phyloP scores from a whole-genome alignment of 495 filamentous ascomycete species.

The Trichodelitschia bisporula region DNA sequence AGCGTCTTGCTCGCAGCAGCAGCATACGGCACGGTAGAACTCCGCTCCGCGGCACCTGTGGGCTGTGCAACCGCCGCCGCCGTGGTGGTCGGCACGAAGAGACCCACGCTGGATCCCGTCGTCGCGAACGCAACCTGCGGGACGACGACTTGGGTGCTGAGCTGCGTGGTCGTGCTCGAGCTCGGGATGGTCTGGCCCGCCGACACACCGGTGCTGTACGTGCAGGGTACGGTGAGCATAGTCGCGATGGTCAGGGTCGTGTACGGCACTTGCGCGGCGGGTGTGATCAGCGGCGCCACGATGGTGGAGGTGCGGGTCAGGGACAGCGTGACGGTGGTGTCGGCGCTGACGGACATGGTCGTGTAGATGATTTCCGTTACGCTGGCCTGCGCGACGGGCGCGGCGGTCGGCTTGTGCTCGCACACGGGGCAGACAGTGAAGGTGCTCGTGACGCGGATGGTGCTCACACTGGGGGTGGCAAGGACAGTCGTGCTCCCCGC shows the following conservation, averaged over 20 bases:
- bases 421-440: conserved; percentile 4
- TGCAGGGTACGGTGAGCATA: conserved; percentile 20
- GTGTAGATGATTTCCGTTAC: too few relatives aligned
- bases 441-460: conserved; percentile 2
- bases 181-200: conserved; percentile 22
- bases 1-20: conserved; percentile 1
- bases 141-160: conserved; percentile 39
- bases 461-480: conserved; percentile 1
- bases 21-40: background rate
- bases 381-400: background rate
- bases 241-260: conserved; percentile 29
- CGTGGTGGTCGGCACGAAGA: background rate
- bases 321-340: too few relatives aligned
- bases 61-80: background rate
- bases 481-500: background rate
- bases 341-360: background rate
- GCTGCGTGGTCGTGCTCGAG: conserved; percentile 25
- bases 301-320: too few relatives aligned
- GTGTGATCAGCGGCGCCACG: conserved; percentile 12
- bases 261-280: conserved; percentile 17
- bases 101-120: conserved; percentile 11
- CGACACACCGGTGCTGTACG: conserved; percentile 19
- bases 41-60: conserved; percentile 2
- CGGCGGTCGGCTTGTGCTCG: background rate
- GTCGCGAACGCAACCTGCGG: conserved; percentile 56